These are phyloP conservation scores for Candida andamanensis DNA, from an alignment of 805 yeast genomes.

Conservation along the genomic window DNA sequence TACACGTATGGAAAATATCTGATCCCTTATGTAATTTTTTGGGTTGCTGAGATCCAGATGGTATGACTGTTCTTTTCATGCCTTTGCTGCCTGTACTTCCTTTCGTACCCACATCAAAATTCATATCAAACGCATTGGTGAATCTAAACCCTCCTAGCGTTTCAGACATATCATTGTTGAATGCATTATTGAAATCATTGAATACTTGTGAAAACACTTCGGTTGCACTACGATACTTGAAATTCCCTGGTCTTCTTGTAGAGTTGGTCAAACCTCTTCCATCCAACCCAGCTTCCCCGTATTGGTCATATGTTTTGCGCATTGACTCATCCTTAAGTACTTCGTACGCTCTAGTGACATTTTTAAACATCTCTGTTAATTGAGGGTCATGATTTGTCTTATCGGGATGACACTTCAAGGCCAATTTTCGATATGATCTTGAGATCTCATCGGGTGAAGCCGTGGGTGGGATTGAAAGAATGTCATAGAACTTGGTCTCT, in stretches of 20 bases:
- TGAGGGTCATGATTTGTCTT: constrained; percentile 47
- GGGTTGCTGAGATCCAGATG: constrained; percentile 13
- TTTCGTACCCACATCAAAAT: constrained; percentile 2
- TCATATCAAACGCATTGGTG: constrained; percentile 9
- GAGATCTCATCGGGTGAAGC: constrained; percentile 36
- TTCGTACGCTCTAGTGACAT: constrained; percentile 63
- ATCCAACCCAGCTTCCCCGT: constrained; percentile 44
- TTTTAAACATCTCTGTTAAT: constrained; percentile 53
- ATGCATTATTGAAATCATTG: constrained; percentile 27
- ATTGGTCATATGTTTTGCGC: constrained; percentile 47
- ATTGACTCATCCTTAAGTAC: constrained; percentile 44
- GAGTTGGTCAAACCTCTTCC: constrained; percentile 13
- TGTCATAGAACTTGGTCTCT: constrained; percentile 26
- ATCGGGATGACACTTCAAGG: constrained; percentile 62
- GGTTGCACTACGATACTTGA: constrained; percentile 14
- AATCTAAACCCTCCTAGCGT: constrained; percentile 9
- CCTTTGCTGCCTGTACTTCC: constrained; percentile 1
- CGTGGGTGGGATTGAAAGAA: constrained; percentile 24
- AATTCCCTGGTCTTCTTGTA: constrained; percentile 4
- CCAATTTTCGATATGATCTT: constrained; percentile 30
- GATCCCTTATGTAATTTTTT: constrained; percentile 35
- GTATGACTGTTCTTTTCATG: constrained; percentile 17
- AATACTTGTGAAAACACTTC: constrained; percentile 35
- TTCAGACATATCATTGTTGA: constrained; percentile 5
- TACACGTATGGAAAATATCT: constrained; percentile 52